Conservation (phyloP, 139 green algal genomes). For the Haematococcus lacustris region DNA sequence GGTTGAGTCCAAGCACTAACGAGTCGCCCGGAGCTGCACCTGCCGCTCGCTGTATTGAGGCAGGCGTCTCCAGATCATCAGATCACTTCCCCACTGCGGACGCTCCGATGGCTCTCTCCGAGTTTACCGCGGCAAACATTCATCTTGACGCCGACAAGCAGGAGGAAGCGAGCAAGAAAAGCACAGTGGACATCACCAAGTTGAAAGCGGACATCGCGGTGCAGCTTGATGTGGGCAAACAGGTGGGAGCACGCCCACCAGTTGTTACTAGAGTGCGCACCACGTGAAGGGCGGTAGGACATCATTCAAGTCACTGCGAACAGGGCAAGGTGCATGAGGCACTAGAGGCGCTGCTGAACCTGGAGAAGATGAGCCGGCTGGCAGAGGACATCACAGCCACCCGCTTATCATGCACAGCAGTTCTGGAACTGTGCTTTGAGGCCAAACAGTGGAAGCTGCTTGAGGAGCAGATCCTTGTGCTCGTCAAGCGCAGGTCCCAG, state of each 20-base stretch:
- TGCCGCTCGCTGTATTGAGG: too few relatives aligned
- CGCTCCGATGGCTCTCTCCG: conserved; percentile 27
- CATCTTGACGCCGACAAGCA: conserved; percentile 43
- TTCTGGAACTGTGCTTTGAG: conserved; percentile 74
- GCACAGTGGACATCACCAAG: conserved; percentile 47
- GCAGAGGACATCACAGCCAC: conserved; percentile 79
- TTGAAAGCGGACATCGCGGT: not conserved
- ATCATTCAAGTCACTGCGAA: not conserved
- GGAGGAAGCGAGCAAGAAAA: conserved; percentile 40
- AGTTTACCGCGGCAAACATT: conserved; percentile 52
- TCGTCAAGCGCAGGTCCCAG: conserved; percentile 94
- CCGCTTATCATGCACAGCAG: conserved; percentile 63
- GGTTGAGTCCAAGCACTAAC: too few relatives aligned
- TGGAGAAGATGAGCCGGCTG: conserved; percentile 81
- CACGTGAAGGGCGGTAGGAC: not conserved
- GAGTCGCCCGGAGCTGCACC: too few relatives aligned
- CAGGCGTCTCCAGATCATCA: too few relatives aligned
- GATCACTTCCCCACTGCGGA: not conserved
- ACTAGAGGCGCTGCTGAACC: conserved; percentile 61
- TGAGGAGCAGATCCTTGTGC: conserved; percentile 87
- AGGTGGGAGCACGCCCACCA: not conserved
- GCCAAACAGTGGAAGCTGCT: conserved; percentile 80
- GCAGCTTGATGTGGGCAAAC: not conserved
- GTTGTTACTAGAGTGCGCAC: not conserved
- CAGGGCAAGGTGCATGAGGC: conserved; percentile 1